These are phyloP conservation scores for Gastrolobium villosum DNA, from an alignment of 306 rosid species.

Conservation along the genomic window DNA sequence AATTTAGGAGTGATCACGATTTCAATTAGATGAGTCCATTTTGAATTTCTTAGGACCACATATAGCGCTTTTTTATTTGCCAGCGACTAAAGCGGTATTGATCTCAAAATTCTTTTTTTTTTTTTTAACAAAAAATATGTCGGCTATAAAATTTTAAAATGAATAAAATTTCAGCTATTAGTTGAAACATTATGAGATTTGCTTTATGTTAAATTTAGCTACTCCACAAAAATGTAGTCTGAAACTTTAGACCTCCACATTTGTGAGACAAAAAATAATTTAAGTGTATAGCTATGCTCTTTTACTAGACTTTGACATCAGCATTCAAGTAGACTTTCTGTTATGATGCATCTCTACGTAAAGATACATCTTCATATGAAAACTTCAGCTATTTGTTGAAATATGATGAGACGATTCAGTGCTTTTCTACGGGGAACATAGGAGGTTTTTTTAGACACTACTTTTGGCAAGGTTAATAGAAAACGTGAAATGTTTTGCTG, in stretches of 20 bases:
- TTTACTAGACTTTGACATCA: slow-evolving; percentile 1
- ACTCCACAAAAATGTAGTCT: not conserved
- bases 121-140: not conserved
- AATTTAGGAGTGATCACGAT: no score
- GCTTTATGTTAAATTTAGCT: slow-evolving; percentile 3
- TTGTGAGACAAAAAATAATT: not conserved
- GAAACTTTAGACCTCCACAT: slow-evolving; percentile 9
- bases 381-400: slow-evolving; percentile 17
- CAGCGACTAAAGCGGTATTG: no score
- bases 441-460: slow-evolving; percentile 5
- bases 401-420: not conserved
- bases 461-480: slow-evolving; percentile 3
- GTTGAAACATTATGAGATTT: not conserved
- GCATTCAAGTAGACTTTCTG: slow-evolving; percentile 7
- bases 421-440: not conserved
- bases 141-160: not conserved
- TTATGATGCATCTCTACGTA: slow-evolving; percentile 24
- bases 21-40: no score
- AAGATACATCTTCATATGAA: slow-evolving; percentile 26
- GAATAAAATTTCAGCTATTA: not conserved
- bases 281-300: not conserved
- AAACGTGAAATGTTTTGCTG: not conserved
- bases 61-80: no score
- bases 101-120: no score
- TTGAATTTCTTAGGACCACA: no score